Base-by-base conservation (phyloP, 768 basidiomycete species). In the Leccinum truebloodii region DNA sequence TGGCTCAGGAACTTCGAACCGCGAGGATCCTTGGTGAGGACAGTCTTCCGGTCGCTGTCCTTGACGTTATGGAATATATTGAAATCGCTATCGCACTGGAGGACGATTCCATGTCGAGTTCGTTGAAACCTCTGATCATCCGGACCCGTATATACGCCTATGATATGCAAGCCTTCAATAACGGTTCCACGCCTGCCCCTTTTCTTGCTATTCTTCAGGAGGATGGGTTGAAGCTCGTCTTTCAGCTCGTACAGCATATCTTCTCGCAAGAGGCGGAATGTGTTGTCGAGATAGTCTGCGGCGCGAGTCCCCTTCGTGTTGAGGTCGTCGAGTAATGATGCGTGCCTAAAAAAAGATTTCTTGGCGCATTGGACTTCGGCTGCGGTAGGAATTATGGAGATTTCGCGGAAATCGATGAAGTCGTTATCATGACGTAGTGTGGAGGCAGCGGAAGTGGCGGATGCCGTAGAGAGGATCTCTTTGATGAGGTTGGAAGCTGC, bases 221-320 rank as follows among this genome's bases (percentile, higher is more conserved):
- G 63, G 2, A 72, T 76, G 10, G 81, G 73, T 59, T 80, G 77
- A 12, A 87, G 64, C 61, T 86, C 85, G 12, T 88, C 86, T 24
- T 77, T 77, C 53, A 87, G 76, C 59, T 86, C 83, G 58, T 79
- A 73, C 3, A 87, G 55, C 83, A 87, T 84, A 54, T 86, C 87
- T 63, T 88, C 87, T 3, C 88, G 73, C 10, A 87, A 69, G 18
- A 89, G 75, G 9, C 88, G 81, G 68, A 86, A 89, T 54, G 86
- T 85, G 54, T 87, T 86, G 62, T 89, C 88, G 4, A 88, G 76
- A 60, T 88, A 80, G 10, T 80, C 75, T 1, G 80, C 75, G 5
- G 77, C 63, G 4, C 84, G 79, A 14, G 65, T 69, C 2, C 70
- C 67, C 28, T 73, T 73, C 0, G 72, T 74, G 5, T 74, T 65